Conservation (phyloP, 1,139 yeast species). For the Hanseniaspora uvarum region DNA sequence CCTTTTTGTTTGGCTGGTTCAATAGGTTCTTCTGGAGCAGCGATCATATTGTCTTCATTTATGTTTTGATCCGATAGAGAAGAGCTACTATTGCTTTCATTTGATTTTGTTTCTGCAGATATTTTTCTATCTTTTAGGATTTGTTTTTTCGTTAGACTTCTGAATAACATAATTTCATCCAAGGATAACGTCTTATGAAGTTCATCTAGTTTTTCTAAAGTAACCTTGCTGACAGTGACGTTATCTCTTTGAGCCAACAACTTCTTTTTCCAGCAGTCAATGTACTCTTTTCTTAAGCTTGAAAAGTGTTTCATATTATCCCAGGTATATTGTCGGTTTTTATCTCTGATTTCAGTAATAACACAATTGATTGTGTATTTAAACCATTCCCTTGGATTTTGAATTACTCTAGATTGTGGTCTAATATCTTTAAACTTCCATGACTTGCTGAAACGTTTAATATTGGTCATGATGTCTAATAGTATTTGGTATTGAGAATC, state of each 20-base stretch:
- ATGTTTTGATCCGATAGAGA: conserved; percentile 10
- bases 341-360: conserved; percentile 67
- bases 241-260: conserved; percentile 31
- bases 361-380: conserved; percentile 66
- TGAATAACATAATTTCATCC: conserved; percentile 75
- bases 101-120: neutral
- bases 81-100: conserved; percentile 8
- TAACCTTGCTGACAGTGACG: conserved; percentile 26
- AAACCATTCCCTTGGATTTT: conserved; percentile 76
- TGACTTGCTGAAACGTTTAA: conserved; percentile 69
- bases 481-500: conserved; percentile 76
- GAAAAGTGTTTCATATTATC: conserved; percentile 60
- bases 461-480: conserved; percentile 69
- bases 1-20: conserved; percentile 29
- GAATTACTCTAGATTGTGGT: conserved; percentile 50
- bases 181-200: conserved; percentile 54
- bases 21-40: conserved; percentile 22
- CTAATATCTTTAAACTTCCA: conserved; percentile 61
- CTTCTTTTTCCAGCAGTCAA: conserved; percentile 58
- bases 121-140: conserved; percentile 45
- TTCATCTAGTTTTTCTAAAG: conserved; percentile 37
- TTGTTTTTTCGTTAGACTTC: conserved; percentile 66
- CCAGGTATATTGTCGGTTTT: conserved; percentile 82
- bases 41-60: conserved; percentile 22
- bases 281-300: conserved; percentile 59